These are phyloP conservation scores for Aspergillus fischeri DNA, from an alignment of 2,329 filamentous ascomycete species.

Conservation along the genomic window DNA sequence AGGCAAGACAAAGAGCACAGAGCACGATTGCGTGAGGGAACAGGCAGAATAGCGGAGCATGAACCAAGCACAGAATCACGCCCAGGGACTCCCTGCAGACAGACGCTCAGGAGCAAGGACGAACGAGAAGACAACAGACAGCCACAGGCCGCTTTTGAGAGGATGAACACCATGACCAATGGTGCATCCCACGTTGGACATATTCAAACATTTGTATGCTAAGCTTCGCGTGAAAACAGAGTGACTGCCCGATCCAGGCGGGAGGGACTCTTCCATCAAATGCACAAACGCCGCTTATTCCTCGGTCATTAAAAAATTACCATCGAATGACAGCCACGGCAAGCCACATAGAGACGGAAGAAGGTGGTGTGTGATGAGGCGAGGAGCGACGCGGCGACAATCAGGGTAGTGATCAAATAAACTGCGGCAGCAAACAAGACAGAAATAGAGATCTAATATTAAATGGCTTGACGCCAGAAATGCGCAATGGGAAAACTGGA, in stretches of 20 bases:
- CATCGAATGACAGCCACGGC: slow-evolving; percentile 5
- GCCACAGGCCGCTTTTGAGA: slow-evolving; percentile 11
- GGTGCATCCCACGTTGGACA: slow-evolving; percentile 10
- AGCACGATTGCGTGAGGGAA: not conserved
- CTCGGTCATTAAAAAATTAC: slow-evolving; percentile 10
- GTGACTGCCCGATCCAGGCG: slow-evolving; percentile 2
- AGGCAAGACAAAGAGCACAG: not conserved
- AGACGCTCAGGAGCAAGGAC: not conserved
- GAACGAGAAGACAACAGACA: slow-evolving; percentile 3
- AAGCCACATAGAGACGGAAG: slow-evolving; percentile 2
- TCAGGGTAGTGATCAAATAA: slow-evolving; percentile 15
- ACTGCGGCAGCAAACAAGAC: slow-evolving; percentile 17
- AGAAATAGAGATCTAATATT: slow-evolving; percentile 21
- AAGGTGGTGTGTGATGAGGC: not conserved
- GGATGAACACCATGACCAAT: slow-evolving; percentile 16
- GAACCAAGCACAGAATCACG: slow-evolving; percentile 4
- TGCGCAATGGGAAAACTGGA: slow-evolving; percentile 12
- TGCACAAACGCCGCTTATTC: slow-evolving; percentile 9
- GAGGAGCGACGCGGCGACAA: slow-evolving; percentile 1
- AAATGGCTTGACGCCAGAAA: slow-evolving; percentile 23
- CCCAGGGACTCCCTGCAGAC: slow-evolving; percentile 2
- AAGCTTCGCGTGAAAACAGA: slow-evolving; percentile 12
- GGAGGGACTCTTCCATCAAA: slow-evolving; percentile 11
- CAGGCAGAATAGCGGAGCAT: not conserved
- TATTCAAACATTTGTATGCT: slow-evolving; percentile 17